Percentiles rank a stretch among this genome's conserved stretches.
Conservation (phyloP, 495 filamentous ascomycete species). For the Aspergillus sclerotiicarbonarius region DNA sequence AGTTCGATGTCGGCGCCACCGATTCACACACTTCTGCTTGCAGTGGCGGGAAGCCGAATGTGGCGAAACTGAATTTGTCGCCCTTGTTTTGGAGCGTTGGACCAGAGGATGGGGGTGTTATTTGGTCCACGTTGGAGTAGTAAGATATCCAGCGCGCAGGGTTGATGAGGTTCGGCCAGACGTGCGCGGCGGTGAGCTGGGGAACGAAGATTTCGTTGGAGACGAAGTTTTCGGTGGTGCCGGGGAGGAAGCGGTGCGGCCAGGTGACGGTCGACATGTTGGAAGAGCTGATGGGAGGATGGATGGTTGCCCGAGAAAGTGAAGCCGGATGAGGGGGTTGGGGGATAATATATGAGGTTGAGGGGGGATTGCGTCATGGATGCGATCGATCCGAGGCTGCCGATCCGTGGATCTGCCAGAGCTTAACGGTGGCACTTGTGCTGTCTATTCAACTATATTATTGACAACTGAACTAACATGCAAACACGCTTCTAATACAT, state of each 20-base stretch:
- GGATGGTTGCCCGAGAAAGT: no score
- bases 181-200: conserved; percentile 1
- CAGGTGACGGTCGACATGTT: conserved; percentile 6
- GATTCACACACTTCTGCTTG: conserved; percentile 8
- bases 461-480: background rate
- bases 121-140: conserved; percentile 16
- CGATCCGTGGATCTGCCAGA: no score
- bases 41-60: conserved; percentile 17
- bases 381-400: no score
- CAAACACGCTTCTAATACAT: background rate
- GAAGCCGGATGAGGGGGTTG: no score
- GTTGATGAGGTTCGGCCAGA: conserved; percentile 9
- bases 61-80: conserved; percentile 13
- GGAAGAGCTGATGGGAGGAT: no score
- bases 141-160: conserved; percentile 12
- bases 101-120: conserved; percentile 10
- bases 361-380: no score
- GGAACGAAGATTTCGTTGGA: conserved; percentile 19
- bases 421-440: no score
- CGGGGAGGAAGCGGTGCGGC: conserved; percentile 17
- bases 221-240: conserved; percentile 21
- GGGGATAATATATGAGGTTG: no score
- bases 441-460: background rate
- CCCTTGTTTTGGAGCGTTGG: background rate
- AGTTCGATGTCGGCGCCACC: conserved; percentile 8